Conservation (phyloP, 2,329 filamentous ascomycete species). For the Ustulina deusta region DNA sequence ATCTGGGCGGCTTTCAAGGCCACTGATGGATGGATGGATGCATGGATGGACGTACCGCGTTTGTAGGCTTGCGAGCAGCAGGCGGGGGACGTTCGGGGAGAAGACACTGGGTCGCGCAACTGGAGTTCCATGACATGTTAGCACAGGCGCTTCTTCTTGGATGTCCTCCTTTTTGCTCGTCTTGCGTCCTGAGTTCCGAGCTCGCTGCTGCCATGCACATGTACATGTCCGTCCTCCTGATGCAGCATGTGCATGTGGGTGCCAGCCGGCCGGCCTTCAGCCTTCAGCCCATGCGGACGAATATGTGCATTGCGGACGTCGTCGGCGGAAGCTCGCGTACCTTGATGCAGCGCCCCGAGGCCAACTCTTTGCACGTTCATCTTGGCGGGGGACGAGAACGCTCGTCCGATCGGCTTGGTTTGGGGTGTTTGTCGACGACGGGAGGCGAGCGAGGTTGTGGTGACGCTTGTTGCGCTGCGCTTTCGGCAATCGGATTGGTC, state of each 20-base stretch:
- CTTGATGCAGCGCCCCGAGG: slow-evolving; percentile 69
- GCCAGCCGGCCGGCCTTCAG: too few species aligned
- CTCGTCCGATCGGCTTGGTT: background rate
- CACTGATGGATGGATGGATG: slow-evolving; percentile 3
- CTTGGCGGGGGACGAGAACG: slow-evolving; percentile 21
- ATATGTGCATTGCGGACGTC: background rate
- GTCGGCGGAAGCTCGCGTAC: slow-evolving; percentile 53
- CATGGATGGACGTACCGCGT: slow-evolving; percentile 57
- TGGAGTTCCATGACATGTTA: slow-evolving; percentile 48
- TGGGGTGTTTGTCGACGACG: background rate
- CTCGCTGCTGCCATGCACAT: background rate
- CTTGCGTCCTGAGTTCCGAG: background rate
- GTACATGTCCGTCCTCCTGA: background rate
- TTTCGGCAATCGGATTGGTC: background rate
- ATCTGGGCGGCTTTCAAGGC: too few species aligned
- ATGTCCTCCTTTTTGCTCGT: background rate
- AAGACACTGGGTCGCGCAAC: slow-evolving; percentile 60
- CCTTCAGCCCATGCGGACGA: background rate
- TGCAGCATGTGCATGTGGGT: too few species aligned
- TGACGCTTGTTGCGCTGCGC: slow-evolving; percentile 8
- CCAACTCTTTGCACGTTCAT: slow-evolving; percentile 71
- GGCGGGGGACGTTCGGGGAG: slow-evolving; percentile 61
- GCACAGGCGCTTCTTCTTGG: slow-evolving; percentile 15
- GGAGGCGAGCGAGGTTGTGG: background rate
- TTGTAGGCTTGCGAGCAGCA: slow-evolving; percentile 60